phyloP scores from a whole-genome alignment of 2,329 filamentous ascomycete genomes.

The Curvularia spicifera region DNA sequence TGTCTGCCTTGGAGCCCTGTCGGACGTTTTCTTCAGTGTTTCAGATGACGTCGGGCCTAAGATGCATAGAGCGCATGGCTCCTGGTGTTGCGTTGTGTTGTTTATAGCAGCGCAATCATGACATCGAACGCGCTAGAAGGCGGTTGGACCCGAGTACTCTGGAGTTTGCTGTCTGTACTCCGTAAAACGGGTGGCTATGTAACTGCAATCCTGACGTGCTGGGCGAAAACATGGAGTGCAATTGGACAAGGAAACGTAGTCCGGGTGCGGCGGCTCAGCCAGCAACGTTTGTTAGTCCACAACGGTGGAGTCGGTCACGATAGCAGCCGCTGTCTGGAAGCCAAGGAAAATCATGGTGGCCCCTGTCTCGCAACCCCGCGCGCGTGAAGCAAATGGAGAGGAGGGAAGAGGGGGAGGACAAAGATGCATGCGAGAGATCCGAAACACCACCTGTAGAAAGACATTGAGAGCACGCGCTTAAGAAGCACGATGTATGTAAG shows the following conservation, averaged over 20 bases:
- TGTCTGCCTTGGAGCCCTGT: neutral
- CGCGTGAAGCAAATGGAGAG: neutral
- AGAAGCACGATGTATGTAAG: neutral
- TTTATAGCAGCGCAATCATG: neutral
- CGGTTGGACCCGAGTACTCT: neutral
- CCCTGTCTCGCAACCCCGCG: neutral
- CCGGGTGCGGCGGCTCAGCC: neutral
- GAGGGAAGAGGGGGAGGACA: neutral
- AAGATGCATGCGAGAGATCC: neutral
- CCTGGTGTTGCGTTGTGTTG: neutral
- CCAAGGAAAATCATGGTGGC: neutral
- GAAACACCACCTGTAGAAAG: neutral
- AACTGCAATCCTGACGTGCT: neutral
- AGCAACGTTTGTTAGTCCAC: neutral
- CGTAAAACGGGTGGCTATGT: neutral
- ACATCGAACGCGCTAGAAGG: neutral
- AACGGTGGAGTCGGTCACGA: neutral
- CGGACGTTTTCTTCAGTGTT: neutral
- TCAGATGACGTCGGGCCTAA: neutral
- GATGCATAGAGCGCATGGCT: neutral
- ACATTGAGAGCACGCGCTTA: neutral
- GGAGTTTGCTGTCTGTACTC: neutral
- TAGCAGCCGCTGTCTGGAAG: neutral
- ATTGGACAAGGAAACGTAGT: slow-evolving; percentile 1
- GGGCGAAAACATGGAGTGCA: neutral